Evolutionary conservation across 106 monocot species (phyloP).

Genomic region (Xerophyta viscosa): DNA sequence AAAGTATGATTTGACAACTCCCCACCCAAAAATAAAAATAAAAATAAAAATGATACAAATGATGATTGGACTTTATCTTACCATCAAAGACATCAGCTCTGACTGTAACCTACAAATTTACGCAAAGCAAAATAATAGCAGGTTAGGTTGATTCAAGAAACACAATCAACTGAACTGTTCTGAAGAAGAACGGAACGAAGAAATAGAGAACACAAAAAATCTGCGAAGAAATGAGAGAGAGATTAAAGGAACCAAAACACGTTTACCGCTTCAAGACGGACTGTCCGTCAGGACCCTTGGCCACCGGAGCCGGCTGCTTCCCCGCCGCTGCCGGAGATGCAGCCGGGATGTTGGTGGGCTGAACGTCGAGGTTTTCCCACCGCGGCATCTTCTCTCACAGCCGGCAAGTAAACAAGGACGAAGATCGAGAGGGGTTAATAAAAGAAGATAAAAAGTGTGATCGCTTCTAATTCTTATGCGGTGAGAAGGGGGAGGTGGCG

Average conservation of each 20-base stretch:
- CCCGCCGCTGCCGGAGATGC: constrained; percentile 12
- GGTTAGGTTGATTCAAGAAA: too few species aligned
- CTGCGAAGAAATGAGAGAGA: background rate
- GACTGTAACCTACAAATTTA: constrained; percentile 65
- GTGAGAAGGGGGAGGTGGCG: too few species aligned
- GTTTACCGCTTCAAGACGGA: constrained; percentile 69
- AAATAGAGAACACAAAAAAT: background rate
- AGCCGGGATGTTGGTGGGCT: constrained; percentile 32
- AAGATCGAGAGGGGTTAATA: background rate
- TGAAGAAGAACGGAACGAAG: too few species aligned
- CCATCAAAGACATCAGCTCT: constrained; percentile 93
- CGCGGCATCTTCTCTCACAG: constrained; percentile 1
- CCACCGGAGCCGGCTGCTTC: constrained; percentile 41
- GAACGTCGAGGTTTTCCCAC: constrained; percentile 30
- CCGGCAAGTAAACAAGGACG: background rate
- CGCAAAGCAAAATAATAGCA: background rate
- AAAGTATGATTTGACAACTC: too few species aligned
- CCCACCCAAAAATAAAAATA: too few species aligned
- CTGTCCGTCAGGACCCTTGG: constrained; percentile 49
- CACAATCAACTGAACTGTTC: too few species aligned
- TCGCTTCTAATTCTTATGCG: background rate
- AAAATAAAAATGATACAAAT: too few species aligned
- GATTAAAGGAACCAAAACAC: background rate
- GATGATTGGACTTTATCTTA: constrained; percentile 22
- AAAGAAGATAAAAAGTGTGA: constrained; percentile 1